phyloP scores from a whole-genome alignment of 495 filamentous ascomycete species.

The Neurospora sublineolata region DNA sequence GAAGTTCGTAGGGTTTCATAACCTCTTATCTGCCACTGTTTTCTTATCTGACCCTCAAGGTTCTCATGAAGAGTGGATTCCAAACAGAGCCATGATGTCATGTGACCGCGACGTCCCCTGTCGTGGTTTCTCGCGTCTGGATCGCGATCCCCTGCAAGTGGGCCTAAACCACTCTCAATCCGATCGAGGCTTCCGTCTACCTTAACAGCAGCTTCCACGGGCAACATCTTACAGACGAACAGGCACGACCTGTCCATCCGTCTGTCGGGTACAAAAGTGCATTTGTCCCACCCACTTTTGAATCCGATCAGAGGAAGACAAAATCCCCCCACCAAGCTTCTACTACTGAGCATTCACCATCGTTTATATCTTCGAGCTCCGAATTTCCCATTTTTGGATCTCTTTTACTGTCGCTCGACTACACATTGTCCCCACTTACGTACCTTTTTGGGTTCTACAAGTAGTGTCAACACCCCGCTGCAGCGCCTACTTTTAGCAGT shows the following conservation, averaged over 20 bases:
- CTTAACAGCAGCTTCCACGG: background rate
- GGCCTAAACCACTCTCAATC: background rate
- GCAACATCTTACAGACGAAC: background rate
- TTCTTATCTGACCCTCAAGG: background rate
- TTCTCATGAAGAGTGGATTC: background rate
- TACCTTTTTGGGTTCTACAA: background rate
- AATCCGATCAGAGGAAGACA: background rate
- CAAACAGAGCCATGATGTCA: slow-evolving; percentile 1
- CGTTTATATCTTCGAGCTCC: background rate
- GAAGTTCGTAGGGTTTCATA: background rate
- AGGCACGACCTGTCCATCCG: background rate
- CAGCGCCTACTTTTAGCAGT: background rate
- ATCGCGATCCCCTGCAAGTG: background rate
- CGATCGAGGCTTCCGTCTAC: background rate
- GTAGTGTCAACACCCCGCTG: background rate
- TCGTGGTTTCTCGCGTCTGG: slow-evolving; percentile 1
- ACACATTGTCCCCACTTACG: background rate
- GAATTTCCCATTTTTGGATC: background rate
- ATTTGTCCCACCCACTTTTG: background rate
- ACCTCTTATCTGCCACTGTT: background rate
- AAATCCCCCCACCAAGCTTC: background rate
- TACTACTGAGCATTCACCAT: background rate
- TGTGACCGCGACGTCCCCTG: slow-evolving; percentile 2
- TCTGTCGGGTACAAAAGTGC: background rate
- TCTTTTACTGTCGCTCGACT: background rate